These are phyloP conservation scores for Diddensiella caesifluorescens DNA, from an alignment of 805 yeast species.

Conservation along the genomic window DNA sequence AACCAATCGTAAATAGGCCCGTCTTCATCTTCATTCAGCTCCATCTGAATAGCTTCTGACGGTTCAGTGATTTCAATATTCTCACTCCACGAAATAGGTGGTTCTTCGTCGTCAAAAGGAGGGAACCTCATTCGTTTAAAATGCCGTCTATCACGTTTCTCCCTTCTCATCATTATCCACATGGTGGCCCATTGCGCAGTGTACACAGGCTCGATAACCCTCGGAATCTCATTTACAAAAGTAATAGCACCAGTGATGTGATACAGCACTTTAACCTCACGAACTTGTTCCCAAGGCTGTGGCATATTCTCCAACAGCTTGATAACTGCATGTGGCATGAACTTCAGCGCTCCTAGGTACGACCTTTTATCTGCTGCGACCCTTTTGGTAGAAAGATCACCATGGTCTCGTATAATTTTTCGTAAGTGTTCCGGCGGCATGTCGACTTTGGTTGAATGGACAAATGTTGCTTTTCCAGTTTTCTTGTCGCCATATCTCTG, in stretches of 20 bases:
- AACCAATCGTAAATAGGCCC: conserved; percentile 65
- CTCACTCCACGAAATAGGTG: conserved; percentile 79
- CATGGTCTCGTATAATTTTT: conserved; percentile 75
- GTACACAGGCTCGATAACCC: conserved; percentile 88
- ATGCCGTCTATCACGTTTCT: conserved; percentile 83
- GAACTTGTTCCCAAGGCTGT: conserved; percentile 91
- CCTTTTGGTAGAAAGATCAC: conserved; percentile 73
- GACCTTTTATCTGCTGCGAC: conserved; percentile 82
- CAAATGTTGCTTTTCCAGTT: conserved; percentile 38
- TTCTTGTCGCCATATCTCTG: conserved; percentile 41
- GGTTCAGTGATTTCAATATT: conserved; percentile 69
- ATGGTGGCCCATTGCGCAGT: conserved; percentile 92
- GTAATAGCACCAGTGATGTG: conserved; percentile 93
- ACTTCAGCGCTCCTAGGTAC: conserved; percentile 84
- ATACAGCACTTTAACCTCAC: conserved; percentile 82
- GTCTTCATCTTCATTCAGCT: conserved; percentile 62
- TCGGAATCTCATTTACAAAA: conserved; percentile 85
- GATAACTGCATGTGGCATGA: conserved; percentile 90
- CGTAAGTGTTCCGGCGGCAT: conserved; percentile 94
- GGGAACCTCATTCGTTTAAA: conserved; percentile 93
- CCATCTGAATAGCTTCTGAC: conserved; percentile 62
- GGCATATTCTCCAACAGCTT: conserved; percentile 95
- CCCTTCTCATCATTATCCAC: conserved; percentile 92
- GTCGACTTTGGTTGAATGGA: conserved; percentile 60
- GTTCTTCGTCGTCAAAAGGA: conserved; percentile 96